Base-by-base conservation (phyloP, 1,139 yeast genomes). In the Casaregolazyma lundiana region DNA sequence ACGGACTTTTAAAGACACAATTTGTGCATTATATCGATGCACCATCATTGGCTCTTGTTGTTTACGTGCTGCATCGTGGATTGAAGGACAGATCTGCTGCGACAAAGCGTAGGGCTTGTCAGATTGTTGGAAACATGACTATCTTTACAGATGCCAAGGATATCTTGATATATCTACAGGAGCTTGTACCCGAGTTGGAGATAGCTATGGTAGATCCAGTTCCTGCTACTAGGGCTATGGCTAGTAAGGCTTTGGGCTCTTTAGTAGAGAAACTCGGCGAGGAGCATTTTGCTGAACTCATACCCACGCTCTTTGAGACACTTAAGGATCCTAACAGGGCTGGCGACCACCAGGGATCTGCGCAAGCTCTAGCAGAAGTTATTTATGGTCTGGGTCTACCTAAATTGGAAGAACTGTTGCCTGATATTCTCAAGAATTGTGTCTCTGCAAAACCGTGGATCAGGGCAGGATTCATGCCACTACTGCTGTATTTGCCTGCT, bases 161-260 rank as follows among this genome's bases (percentile, higher is more conserved):
- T 63, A 74, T 94, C 52, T 70, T 80, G 50, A 97, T 97, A 21
- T 92, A 94, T 66, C 72, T 94, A 58, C 76, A 80, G 20, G 77
- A 80, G 43, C 73, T 94, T 57, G 84, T 90, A 40, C 76, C 79
- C 11, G 97, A 89, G 59, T 77, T 94, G 50, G 96, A 92, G 64
- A 73, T 77, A 38, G 96, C 97, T 1, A 90, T 94, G 96, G 97
- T 94, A 48, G 99, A 94, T 61, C 98, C 98, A 1, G 98, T 94
- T 44, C 96, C 98, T 32, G 87, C 84, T 38, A 92, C 98, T 0
- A 80, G 98, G 65, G 94, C 97, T 1, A 94, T 97, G 30, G 98
- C 97, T 20, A 92, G 97, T 20, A 82, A 97, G 69, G 98, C 98
- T 0, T 73, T 94, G 49, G 99, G 99, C 55, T 89, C 97, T 0